phyloP scores from a whole-genome alignment of 106 monocot species.

The Cymbidium sinense region DNA sequence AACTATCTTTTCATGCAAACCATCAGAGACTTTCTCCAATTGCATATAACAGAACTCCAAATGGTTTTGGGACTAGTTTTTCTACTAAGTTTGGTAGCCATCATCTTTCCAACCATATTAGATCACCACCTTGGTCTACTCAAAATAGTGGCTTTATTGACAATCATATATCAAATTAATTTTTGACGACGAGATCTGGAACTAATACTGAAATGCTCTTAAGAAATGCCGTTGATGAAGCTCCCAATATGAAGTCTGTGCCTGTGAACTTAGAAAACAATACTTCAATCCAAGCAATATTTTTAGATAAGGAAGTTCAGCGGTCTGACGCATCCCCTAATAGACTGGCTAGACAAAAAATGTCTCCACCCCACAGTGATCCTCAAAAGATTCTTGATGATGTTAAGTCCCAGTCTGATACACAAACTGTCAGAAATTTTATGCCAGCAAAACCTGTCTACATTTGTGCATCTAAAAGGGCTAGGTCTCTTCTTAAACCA shows the following conservation, averaged over 20 bases:
- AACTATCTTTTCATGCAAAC: too few species aligned
- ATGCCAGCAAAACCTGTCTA: too few species aligned
- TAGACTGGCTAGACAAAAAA: too few species aligned
- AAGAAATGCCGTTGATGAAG: neutral
- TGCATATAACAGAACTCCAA: too few species aligned
- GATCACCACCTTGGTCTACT: too few species aligned
- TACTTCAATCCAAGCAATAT: too few species aligned
- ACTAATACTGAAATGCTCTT: neutral
- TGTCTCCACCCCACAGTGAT: too few species aligned
- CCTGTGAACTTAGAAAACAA: slow-evolving; percentile 15
- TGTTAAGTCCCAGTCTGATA: slow-evolving; percentile 3
- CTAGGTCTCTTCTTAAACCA: slow-evolving; percentile 36
- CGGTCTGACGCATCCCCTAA: slow-evolving; percentile 13
- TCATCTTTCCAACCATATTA: too few species aligned
- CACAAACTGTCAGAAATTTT: slow-evolving; percentile 13
- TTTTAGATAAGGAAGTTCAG: slow-evolving; percentile 3
- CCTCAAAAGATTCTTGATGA: slow-evolving; percentile 15
- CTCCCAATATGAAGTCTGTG: neutral
- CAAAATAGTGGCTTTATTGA: neutral
- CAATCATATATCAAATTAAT: neutral
- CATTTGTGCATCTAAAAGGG: slow-evolving; percentile 32
- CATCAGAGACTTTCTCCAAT: too few species aligned
- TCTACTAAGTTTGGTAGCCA: too few species aligned
- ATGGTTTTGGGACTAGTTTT: too few species aligned
- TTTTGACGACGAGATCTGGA: neutral